Conservation (phyloP, 2,329 filamentous ascomycete genomes). For the Microsporum ferrugineum region DNA sequence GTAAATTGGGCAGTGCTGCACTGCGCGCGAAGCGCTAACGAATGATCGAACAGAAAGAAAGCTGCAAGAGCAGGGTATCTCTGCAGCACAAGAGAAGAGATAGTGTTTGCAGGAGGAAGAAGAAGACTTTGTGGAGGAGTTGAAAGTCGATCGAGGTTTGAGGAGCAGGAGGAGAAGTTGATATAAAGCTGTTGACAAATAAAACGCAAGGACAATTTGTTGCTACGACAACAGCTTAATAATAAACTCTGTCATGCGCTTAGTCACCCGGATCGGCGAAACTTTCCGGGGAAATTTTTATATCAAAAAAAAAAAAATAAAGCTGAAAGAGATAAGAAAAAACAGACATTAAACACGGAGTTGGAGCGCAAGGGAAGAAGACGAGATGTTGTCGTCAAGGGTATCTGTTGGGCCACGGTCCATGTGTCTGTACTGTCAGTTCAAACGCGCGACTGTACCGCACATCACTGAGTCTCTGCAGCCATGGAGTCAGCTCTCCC, state of each 20-base stretch:
- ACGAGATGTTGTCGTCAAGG: neutral
- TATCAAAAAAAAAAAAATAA: neutral
- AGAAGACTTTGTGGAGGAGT: neutral
- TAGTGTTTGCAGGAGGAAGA: slow-evolving; percentile 8
- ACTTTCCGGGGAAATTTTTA: neutral
- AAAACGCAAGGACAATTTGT: neutral
- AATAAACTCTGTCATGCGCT: neutral
- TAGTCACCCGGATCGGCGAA: slow-evolving; percentile 2
- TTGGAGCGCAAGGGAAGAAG: neutral
- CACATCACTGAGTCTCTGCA: neutral
- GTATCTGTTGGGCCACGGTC: slow-evolving; percentile 9
- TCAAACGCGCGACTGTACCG: slow-evolving; percentile 12
- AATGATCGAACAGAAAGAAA: slow-evolving; percentile 12
- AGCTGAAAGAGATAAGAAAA: neutral
- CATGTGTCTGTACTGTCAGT: slow-evolving; percentile 26
- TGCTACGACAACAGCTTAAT: slow-evolving; percentile 1
- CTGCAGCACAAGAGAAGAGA: slow-evolving; percentile 8
- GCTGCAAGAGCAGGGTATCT: slow-evolving; percentile 3
- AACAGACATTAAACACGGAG: neutral
- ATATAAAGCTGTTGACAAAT: slow-evolving; percentile 5
- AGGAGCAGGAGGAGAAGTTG: slow-evolving; percentile 5
- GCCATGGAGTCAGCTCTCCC: neutral
- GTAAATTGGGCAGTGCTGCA: neutral
- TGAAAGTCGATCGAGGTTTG: neutral
- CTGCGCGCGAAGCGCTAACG: slow-evolving; percentile 10